Conservation (phyloP, 2,329 filamentous ascomycete species). For the Sporothrix humicola region DNA sequence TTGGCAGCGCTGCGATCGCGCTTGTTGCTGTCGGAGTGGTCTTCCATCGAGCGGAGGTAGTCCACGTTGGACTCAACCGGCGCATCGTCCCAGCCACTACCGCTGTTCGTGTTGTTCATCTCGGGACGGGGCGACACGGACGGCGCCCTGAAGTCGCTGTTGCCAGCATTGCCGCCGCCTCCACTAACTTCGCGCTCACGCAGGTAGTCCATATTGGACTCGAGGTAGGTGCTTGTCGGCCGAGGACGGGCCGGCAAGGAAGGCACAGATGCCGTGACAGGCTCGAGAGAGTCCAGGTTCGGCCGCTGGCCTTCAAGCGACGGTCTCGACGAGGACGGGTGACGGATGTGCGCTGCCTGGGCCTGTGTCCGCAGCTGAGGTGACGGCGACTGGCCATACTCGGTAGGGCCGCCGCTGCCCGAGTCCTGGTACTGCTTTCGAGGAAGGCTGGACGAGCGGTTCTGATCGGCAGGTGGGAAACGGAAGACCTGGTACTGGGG, state of each 20-base stretch:
- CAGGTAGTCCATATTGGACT: slow-evolving; percentile 81
- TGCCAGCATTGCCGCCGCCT: slow-evolving; percentile 42
- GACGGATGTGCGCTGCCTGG: slow-evolving; percentile 47
- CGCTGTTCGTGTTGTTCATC: slow-evolving; percentile 30
- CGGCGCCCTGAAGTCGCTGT: slow-evolving; percentile 46
- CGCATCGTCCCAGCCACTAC: slow-evolving; percentile 50
- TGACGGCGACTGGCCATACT: slow-evolving; percentile 39
- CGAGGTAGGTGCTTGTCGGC: slow-evolving; percentile 81
- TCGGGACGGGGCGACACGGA: slow-evolving; percentile 55
- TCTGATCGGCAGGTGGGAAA: slow-evolving; percentile 50
- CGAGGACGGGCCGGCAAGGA: slow-evolving; percentile 59
- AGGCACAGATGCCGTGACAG: slow-evolving; percentile 46
- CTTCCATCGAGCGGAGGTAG: slow-evolving; percentile 69
- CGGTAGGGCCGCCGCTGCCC: slow-evolving; percentile 31
- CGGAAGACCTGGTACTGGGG: slow-evolving; percentile 49
- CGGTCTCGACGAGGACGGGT: slow-evolving; percentile 62
- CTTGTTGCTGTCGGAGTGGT: slow-evolving; percentile 45
- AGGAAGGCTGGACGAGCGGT: slow-evolving; percentile 50
- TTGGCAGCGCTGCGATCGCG: slow-evolving; percentile 60
- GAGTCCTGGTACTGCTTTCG: slow-evolving; percentile 34
- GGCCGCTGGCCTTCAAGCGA: slow-evolving; percentile 76
- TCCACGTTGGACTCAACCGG: slow-evolving; percentile 81
- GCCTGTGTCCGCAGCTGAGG: slow-evolving; percentile 37
- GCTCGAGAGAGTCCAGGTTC: slow-evolving; percentile 63
- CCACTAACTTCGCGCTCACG: slow-evolving; percentile 68